These are phyloP conservation scores for Paracorniculantispora psalliotae DNA, from an alignment of 2,329 filamentous ascomycete genomes.

Conservation along the genomic window DNA sequence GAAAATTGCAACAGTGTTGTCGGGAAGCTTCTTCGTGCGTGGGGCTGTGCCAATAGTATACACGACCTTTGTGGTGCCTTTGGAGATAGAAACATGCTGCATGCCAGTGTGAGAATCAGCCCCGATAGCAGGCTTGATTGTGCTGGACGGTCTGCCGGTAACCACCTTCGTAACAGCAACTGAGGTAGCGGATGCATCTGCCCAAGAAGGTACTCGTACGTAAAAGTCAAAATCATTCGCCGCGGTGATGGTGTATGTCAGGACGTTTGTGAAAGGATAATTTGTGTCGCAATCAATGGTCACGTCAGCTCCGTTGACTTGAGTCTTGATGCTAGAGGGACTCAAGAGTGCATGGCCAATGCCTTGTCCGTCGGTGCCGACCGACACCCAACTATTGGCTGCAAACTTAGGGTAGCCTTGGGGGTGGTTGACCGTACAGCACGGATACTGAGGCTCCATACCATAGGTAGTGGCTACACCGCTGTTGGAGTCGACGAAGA, in stretches of 20 bases:
- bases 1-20: slow-evolving; percentile 38
- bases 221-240: slow-evolving; percentile 23
- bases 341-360: slow-evolving; percentile 48
- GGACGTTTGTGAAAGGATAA: slow-evolving; percentile 35
- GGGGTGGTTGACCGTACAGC: slow-evolving; percentile 55
- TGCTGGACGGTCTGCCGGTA: background rate
- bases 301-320: slow-evolving; percentile 29
- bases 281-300: slow-evolving; percentile 41
- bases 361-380: slow-evolving; percentile 36
- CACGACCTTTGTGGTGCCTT: slow-evolving; percentile 18
- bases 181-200: slow-evolving; percentile 1
- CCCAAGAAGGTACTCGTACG: slow-evolving; percentile 26
- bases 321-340: slow-evolving; percentile 37
- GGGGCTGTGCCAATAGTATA: slow-evolving; percentile 17
- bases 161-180: slow-evolving; percentile 17
- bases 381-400: slow-evolving; percentile 39
- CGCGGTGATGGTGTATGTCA: slow-evolving; percentile 25
- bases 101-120: slow-evolving; percentile 18
- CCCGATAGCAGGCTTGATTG: background rate
- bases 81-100: slow-evolving; percentile 18
- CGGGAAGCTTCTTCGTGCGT: slow-evolving; percentile 20
- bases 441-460: slow-evolving; percentile 47
- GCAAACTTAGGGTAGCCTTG: slow-evolving; percentile 54
- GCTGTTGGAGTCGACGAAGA: slow-evolving; percentile 44
- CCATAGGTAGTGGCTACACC: slow-evolving; percentile 38